phyloP scores from a whole-genome alignment of 371 early-diverging fungal species.

The Rhizomucor miehei region DNA sequence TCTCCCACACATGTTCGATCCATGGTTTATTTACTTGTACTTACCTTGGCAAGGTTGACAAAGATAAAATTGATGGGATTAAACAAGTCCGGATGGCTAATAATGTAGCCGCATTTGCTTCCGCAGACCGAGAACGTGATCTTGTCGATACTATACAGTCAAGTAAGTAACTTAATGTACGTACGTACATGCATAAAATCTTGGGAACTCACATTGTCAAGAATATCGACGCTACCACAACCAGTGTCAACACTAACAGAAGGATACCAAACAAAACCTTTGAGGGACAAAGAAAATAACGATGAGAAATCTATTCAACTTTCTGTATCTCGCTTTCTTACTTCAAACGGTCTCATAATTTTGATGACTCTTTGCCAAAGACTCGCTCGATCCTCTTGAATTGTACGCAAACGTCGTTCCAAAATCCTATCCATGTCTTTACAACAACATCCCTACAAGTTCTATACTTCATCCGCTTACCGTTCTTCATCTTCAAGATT shows the following conservation, averaged over 20 bases:
- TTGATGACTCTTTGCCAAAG: conserved; percentile 22
- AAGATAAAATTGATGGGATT: conserved; percentile 66
- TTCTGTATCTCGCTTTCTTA: conserved; percentile 14
- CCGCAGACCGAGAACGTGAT: conserved; percentile 60
- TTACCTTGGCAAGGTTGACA: conserved; percentile 51
- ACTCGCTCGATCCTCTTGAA: conserved; percentile 31
- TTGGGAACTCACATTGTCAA: conserved; percentile 46
- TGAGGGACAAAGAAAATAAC: no score
- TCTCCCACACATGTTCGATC: neutral
- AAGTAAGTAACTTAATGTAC: neutral
- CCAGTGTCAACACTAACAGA: conserved; percentile 27
- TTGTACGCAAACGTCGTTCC: conserved; percentile 23
- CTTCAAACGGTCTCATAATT: conserved; percentile 42
- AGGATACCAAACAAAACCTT: conserved; percentile 38
- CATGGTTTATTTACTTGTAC: neutral
- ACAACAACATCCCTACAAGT: neutral
- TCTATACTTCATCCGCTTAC: conserved; percentile 14
- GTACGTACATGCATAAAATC: neutral
- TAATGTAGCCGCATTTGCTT: conserved; percentile 63
- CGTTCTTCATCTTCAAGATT: conserved; percentile 48
- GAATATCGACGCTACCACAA: conserved; percentile 47
- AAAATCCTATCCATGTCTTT: conserved; percentile 23
- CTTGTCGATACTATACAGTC: conserved; percentile 46
- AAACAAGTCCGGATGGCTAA: conserved; percentile 52
- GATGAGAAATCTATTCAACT: no score